A percentile compares a stretch with the other conserved stretches of the same genome.
phyloP scores from a whole-genome alignment of 1,284 basidiomycete species.

The Trichosporon inkin region DNA sequence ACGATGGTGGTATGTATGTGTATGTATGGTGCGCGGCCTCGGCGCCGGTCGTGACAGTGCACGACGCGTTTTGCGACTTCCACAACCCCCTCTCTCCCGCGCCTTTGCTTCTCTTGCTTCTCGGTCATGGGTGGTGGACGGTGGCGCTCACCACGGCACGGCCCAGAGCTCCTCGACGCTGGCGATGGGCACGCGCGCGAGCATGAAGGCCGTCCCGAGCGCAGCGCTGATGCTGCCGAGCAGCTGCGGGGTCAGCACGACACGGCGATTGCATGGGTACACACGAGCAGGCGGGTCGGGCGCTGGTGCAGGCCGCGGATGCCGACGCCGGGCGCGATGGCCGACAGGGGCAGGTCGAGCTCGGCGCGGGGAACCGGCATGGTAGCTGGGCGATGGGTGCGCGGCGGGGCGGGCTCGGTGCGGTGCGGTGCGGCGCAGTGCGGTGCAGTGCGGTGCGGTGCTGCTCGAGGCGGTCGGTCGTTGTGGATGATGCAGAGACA shows the following conservation, averaged over 20 bases:
- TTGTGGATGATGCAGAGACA: too few species aligned
- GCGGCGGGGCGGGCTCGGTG: too few species aligned
- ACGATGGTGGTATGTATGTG: too few species aligned
- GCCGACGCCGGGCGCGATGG: background rate
- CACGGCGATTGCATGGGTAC: background rate
- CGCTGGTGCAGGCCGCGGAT: background rate
- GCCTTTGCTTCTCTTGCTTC: background rate
- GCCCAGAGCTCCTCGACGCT: constrained; percentile 4
- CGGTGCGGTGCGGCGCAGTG: too few species aligned
- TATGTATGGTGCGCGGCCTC: too few species aligned
- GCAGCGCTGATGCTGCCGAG: background rate
- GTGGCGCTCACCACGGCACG: background rate
- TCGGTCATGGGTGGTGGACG: background rate
- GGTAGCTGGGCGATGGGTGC: too few species aligned
- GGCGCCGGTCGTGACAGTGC: too few species aligned
- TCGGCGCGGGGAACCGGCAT: too few species aligned
- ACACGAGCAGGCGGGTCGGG: background rate
- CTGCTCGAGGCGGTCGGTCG: too few species aligned
- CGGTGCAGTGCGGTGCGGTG: too few species aligned
- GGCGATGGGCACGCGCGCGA: background rate
- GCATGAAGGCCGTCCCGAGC: background rate
- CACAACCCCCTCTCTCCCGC: too few species aligned
- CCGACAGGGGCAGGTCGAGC: too few species aligned
- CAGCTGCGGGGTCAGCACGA: background rate
- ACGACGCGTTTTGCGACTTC: background rate